phyloP scores from a whole-genome alignment of 2,329 filamentous ascomycete species.

The Exophiala sp. region DNA sequence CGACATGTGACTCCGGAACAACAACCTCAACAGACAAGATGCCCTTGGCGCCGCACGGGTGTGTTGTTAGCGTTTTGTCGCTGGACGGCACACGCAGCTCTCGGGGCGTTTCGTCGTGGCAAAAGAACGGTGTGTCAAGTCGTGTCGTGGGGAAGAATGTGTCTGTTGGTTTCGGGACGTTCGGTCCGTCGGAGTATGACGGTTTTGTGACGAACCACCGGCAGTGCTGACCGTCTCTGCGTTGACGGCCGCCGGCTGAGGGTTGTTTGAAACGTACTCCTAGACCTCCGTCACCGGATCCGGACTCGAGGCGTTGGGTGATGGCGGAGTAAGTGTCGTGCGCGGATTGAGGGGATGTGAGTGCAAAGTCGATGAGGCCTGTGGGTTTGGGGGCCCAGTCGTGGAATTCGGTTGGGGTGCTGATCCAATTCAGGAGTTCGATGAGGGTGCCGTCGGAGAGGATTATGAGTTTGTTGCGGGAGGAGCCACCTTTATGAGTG shows the following conservation, averaged over 20 bases:
- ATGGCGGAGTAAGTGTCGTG: constrained; percentile 20
- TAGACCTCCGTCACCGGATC: constrained; percentile 16
- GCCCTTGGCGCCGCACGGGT: constrained; percentile 25
- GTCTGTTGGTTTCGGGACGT: constrained; percentile 12
- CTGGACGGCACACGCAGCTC: constrained; percentile 30
- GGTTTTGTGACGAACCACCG: constrained; percentile 25
- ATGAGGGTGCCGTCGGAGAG: constrained; percentile 30
- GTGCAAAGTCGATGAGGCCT: constrained; percentile 28
- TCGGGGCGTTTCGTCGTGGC: constrained; percentile 28
- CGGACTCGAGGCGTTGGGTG: constrained; percentile 10
- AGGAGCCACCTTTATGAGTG: constrained; percentile 26
- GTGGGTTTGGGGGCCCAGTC: constrained; percentile 27
- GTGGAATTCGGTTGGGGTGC: constrained; percentile 22
- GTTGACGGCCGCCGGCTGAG: constrained; percentile 21
- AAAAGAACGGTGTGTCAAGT: constrained; percentile 28
- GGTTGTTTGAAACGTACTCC: constrained; percentile 22
- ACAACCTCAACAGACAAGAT: constrained; percentile 24
- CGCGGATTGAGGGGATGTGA: constrained; percentile 25
- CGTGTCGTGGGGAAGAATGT: constrained; percentile 17
- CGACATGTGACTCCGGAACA: constrained; percentile 18
- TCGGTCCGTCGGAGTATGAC: constrained; percentile 9
- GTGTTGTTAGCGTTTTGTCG: constrained; percentile 17
- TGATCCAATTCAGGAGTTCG: constrained; percentile 30
- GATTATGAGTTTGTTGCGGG: constrained; percentile 30
- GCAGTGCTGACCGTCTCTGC: constrained; percentile 26